Evolutionary conservation across 2,329 filamentous ascomycete species (phyloP).

Genomic region (Aspergillus sp.): DNA sequence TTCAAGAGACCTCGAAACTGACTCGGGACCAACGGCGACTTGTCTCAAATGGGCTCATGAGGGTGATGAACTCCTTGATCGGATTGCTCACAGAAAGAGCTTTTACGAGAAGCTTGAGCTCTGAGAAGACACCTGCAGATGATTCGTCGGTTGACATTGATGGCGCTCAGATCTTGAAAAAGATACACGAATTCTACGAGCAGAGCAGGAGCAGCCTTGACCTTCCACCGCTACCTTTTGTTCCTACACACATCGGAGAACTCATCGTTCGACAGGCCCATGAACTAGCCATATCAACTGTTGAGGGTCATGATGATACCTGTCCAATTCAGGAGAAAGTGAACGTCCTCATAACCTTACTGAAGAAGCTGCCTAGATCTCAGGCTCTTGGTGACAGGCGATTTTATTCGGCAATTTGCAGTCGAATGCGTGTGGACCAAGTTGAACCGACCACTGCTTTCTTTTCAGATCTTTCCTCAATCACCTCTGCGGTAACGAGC

Average conservation of each 20-base stretch:
- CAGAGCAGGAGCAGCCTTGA: slow-evolving; percentile 67
- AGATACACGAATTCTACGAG: slow-evolving; percentile 63
- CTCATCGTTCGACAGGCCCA: slow-evolving; percentile 60
- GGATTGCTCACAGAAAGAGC: slow-evolving; percentile 43
- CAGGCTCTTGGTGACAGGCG: slow-evolving; percentile 27
- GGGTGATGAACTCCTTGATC: slow-evolving; percentile 24
- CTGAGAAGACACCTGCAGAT: slow-evolving; percentile 14
- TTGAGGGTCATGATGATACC: slow-evolving; percentile 18
- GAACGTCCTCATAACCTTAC: slow-evolving; percentile 52
- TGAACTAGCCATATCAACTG: slow-evolving; percentile 27
- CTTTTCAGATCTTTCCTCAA: slow-evolving; percentile 32
- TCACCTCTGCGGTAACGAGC: slow-evolving; percentile 47
- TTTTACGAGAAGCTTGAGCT: slow-evolving; percentile 46
- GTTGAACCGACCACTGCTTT: slow-evolving; percentile 22
- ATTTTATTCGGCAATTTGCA: slow-evolving; percentile 31
- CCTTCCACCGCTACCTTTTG: slow-evolving; percentile 56
- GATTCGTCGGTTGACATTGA: slow-evolving; percentile 10
- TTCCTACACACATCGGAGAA: slow-evolving; percentile 52
- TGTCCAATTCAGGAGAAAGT: slow-evolving; percentile 54
- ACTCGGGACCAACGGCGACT: slow-evolving; percentile 12
- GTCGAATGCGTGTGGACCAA: slow-evolving; percentile 16
- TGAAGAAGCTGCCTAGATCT: slow-evolving; percentile 36
- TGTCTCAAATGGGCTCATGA: slow-evolving; percentile 21
- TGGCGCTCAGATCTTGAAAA: slow-evolving; percentile 50
- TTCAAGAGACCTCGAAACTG: slow-evolving; percentile 6